phyloP scores from a whole-genome alignment of 352 stramenopile species.

The Phytophthora macrochlamydospora region DNA sequence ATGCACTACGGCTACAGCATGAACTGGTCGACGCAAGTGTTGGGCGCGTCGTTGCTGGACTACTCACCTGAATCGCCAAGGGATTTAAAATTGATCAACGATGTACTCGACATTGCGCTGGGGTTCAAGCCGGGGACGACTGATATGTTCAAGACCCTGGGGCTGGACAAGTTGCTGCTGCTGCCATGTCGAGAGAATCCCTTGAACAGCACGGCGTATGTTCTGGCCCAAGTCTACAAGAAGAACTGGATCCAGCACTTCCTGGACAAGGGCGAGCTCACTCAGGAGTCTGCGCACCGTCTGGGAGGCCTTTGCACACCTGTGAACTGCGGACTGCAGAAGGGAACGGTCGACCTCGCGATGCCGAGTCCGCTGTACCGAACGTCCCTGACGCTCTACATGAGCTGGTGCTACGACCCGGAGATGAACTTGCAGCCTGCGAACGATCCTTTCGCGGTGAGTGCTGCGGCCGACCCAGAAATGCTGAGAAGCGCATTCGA shows the following conservation, averaged over 20 bases:
- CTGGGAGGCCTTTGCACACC: slow-evolving; percentile 2
- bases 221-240: slow-evolving; percentile 9
- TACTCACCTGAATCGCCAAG: slow-evolving; percentile 7
- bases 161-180: slow-evolving; percentile 19
- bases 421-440: neutral
- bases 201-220: slow-evolving; percentile 19
- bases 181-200: slow-evolving; percentile 15
- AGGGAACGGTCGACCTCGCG: slow-evolving; percentile 7
- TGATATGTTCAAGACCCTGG: slow-evolving; percentile 10
- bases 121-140: slow-evolving; percentile 6
- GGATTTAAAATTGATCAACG: slow-evolving; percentile 6
- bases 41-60: slow-evolving; percentile 22
- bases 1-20: slow-evolving; percentile 33
- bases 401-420: slow-evolving; percentile 6
- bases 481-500: too few species aligned
- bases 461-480: neutral
- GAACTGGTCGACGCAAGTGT: slow-evolving; percentile 30
- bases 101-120: slow-evolving; percentile 2
- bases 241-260: slow-evolving; percentile 20
- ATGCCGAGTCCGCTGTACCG: slow-evolving; percentile 12
- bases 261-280: slow-evolving; percentile 12
- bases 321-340: slow-evolving; percentile 15
- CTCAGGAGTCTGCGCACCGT: neutral
- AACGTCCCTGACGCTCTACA: slow-evolving; percentile 5
- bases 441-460: slow-evolving; percentile 1